Evolutionary conservation across 2,329 filamentous ascomycete species (phyloP).

Genomic region (Cyphellophora attinorum): DNA sequence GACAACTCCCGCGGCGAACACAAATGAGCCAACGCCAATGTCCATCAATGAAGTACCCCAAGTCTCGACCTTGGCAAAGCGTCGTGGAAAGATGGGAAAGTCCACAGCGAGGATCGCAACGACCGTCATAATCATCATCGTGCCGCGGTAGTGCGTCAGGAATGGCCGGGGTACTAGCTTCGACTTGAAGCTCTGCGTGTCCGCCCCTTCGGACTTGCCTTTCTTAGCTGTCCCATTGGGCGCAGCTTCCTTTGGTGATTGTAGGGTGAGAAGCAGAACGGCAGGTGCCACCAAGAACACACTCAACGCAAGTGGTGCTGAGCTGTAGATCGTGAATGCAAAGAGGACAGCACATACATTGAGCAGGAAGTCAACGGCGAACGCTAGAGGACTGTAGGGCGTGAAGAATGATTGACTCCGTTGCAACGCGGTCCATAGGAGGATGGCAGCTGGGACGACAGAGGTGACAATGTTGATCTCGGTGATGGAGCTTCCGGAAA

Average conservation of each 20-base stretch:
- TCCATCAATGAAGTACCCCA: conserved; percentile 99
- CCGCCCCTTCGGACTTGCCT: conserved; percentile 1
- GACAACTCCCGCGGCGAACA: conserved; percentile 88
- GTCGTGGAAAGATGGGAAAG: conserved; percentile 82
- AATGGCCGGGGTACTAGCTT: conserved; percentile 70
- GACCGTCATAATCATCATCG: conserved; percentile 85
- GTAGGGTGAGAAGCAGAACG: conserved; percentile 40
- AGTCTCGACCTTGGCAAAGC: conserved; percentile 97
- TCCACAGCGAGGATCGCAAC: conserved; percentile 93
- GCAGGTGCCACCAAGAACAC: conserved; percentile 65
- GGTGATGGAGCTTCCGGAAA: conserved; percentile 69
- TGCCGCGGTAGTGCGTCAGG: conserved; percentile 80
- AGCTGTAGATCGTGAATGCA: conserved; percentile 75
- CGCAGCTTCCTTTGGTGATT: neutral
- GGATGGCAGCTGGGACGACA: conserved; percentile 67
- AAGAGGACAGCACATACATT: conserved; percentile 76
- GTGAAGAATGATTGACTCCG: conserved; percentile 75
- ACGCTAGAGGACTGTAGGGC: conserved; percentile 58
- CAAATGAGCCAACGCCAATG: conserved; percentile 91
- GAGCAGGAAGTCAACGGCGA: conserved; percentile 74
- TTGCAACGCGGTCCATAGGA: conserved; percentile 86
- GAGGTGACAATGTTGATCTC: conserved; percentile 84
- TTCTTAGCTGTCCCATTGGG: conserved; percentile 14
- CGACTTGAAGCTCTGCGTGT: conserved; percentile 1
- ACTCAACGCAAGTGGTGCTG: conserved; percentile 62